Evolutionary conservation across 2,329 filamentous ascomycete species (phyloP).

Genomic region (Cordyceps cicadae): DNA sequence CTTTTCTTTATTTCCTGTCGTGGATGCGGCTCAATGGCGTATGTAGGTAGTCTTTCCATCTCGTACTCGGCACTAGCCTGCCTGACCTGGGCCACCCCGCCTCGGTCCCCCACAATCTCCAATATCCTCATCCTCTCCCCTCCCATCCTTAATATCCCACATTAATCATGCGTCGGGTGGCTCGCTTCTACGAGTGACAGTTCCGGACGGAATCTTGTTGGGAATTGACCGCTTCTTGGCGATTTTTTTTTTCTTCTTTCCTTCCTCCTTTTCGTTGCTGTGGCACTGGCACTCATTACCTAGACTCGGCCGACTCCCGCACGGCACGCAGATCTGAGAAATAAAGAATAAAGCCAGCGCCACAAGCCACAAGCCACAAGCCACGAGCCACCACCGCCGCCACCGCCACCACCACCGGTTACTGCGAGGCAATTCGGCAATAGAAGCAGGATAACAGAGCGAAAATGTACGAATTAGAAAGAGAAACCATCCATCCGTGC

Average conservation of each 20-base stretch:
- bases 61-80: too few relatives aligned
- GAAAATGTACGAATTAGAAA: too few relatives aligned
- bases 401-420: neutral
- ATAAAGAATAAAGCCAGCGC: neutral
- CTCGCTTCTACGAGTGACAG: neutral
- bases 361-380: neutral
- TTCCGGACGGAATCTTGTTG: neutral
- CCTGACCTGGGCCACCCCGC: neutral
- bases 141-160: neutral
- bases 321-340: neutral
- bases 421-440: neutral
- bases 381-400: too few relatives aligned
- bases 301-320: too few relatives aligned
- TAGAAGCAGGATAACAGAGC: neutral
- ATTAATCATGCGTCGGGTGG: neutral
- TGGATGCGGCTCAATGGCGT: neutral
- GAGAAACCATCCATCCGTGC: too few relatives aligned
- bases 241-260: neutral
- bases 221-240: neutral
- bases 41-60: too few relatives aligned
- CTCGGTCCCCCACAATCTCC: slow-evolving; percentile 1
- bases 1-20: neutral
- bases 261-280: neutral
- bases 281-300: too few relatives aligned
- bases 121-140: neutral